These are phyloP conservation scores for Cokeromyces recurvatus DNA, from an alignment of 371 early-diverging fungal species.

Conservation along the genomic window DNA sequence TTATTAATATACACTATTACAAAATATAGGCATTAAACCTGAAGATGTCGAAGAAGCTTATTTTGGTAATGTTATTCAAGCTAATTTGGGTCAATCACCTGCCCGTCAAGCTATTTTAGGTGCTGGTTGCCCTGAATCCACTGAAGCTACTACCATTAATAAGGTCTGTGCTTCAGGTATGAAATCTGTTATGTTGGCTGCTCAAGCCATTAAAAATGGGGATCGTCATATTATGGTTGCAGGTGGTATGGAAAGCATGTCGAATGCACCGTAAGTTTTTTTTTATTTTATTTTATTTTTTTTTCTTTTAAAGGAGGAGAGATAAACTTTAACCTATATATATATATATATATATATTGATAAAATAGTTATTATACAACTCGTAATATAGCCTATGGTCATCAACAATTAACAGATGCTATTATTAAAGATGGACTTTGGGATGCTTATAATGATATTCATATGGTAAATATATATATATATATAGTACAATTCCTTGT, in stretches of 20 bases:
- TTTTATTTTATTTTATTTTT: neutral
- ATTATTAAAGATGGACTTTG: conserved; percentile 94
- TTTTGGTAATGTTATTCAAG: conserved; percentile 88
- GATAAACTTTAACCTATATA: no score
- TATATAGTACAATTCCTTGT: no score
- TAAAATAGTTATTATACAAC: conserved; percentile 56
- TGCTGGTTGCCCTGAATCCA: conserved; percentile 74
- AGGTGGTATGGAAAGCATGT: conserved; percentile 97
- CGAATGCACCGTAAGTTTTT: conserved; percentile 75
- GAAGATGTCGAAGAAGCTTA: conserved; percentile 81
- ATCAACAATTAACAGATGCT: conserved; percentile 78
- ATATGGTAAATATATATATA: conserved; percentile 37
- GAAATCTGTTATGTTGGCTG: conserved; percentile 80
- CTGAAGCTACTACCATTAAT: conserved; percentile 87
- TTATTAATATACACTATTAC: no score
- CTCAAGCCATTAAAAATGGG: conserved; percentile 62
- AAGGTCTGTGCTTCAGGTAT: conserved; percentile 95
- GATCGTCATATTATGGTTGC: conserved; percentile 70
- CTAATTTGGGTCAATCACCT: conserved; percentile 81
- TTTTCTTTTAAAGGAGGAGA: no score
- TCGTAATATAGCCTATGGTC: conserved; percentile 73
- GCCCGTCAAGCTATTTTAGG: conserved; percentile 78
- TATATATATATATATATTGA: no score
- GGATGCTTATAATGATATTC: conserved; percentile 88
- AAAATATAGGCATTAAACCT: conserved; percentile 50